These are phyloP conservation scores for Decorospora gaudefroyi DNA, from an alignment of 2,329 filamentous ascomycete genomes.

Conservation along the genomic window DNA sequence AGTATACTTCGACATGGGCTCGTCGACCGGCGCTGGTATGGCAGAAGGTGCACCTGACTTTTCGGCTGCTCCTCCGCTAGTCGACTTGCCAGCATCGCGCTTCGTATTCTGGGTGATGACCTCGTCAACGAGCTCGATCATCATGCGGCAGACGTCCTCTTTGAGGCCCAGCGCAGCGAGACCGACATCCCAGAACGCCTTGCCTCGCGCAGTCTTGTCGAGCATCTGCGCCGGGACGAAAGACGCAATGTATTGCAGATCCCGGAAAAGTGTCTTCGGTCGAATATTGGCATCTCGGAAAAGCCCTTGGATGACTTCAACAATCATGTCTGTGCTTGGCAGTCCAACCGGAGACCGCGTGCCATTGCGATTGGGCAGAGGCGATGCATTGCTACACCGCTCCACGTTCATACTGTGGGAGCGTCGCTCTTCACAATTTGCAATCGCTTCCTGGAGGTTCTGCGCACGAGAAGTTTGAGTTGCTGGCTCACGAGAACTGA, in stretches of 20 bases:
- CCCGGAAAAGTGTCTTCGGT: conserved; percentile 55
- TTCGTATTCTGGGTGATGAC: conserved; percentile 71
- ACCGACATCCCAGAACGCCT: conserved; percentile 88
- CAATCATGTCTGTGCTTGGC: conserved; percentile 51
- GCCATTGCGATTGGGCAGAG: conserved; percentile 41
- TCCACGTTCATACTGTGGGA: conserved; percentile 59
- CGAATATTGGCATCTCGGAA: conserved; percentile 53
- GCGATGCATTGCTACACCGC: conserved; percentile 44
- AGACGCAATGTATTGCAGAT: conserved; percentile 61
- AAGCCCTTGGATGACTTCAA: conserved; percentile 51
- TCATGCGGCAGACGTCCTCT: conserved; percentile 81
- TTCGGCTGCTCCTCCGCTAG: conserved; percentile 24
- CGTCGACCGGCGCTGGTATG: conserved; percentile 15
- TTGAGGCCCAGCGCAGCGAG: conserved; percentile 88
- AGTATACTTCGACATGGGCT: conserved; percentile 64
- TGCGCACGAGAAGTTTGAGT: conserved; percentile 50
- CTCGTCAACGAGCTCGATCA: conserved; percentile 74
- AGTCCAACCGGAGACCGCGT: conserved; percentile 46
- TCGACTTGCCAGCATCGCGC: conserved; percentile 51
- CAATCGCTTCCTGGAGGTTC: conserved; percentile 68
- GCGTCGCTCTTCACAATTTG: conserved; percentile 70
- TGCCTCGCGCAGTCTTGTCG: conserved; percentile 64
- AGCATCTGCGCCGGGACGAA: conserved; percentile 63
- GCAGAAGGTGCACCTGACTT: conserved; percentile 20
- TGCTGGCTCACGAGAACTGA: conserved; percentile 51